Base-by-base conservation (phyloP, 2,329 filamentous ascomycete species). In the Fusarium mundagurra region DNA sequence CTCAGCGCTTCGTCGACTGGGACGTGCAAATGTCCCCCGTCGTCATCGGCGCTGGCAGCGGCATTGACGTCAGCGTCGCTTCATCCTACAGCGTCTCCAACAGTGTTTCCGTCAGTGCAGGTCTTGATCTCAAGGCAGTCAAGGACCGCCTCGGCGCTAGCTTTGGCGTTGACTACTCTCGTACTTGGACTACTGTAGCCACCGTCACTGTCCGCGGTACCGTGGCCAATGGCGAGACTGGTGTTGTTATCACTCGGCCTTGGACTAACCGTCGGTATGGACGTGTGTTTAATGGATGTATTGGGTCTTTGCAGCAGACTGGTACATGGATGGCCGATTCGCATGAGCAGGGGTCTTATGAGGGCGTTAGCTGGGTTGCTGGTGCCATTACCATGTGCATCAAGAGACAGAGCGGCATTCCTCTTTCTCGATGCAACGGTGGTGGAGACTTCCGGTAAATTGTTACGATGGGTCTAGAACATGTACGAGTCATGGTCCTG, bases 21-120 rank as follows among this genome's bases (percentile, higher is more conserved):
- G 71, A 73, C 41, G 61, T 73, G 20, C 69, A 73, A 6, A 73
- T 73, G 71, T 73, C 71, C 11, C 71, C 69, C 20, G 70, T 73
- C 1, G 55, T 73, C 29, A 66, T 69, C 16, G 71, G 60, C 8
- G 60, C 54, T 6, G 71, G 71, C 33, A 33, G 48, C 11, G 60
- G 61, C 1, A 65, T 73, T 12, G 39, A n/a, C 2, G 63, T 66
- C 3, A 63, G 20, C 8, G 54, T 73, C 0, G 58, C 65, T 1
- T 39, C 53, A 0, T 14, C 57, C 6, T 71, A n/a, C 27, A 73
- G 44, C 6, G 8, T 63, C 1, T 27, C 51, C 58, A 73, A 73
- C 48, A 7, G 43, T 6, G 48, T 73, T 3, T 39, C n/a, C 8
- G 70, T 66, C 11, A 73, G 66, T 4, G 71, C 12, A 0, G 58